A percentile compares a stretch with the other conserved stretches of the same genome.
phyloP scores from a whole-genome alignment of 2,329 filamentous ascomycete species.

The Dichotomopilus funicola region DNA sequence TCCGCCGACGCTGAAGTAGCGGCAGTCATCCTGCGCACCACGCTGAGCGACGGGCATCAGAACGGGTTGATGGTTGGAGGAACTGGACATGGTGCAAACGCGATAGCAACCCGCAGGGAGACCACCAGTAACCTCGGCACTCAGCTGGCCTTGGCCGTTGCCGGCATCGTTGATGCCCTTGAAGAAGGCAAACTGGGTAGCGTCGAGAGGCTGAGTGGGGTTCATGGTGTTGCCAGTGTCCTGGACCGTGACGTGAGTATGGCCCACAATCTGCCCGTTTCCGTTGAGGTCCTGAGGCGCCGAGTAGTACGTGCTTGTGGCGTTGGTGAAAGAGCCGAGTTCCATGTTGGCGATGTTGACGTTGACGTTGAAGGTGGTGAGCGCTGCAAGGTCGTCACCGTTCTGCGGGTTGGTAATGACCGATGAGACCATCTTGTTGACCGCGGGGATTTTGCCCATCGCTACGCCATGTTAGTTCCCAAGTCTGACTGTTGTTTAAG shows the following conservation, averaged over 20 bases:
- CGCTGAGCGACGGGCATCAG: conserved; percentile 62
- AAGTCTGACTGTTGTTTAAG: not conserved
- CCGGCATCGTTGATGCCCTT: conserved; percentile 60
- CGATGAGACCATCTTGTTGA: conserved; percentile 50
- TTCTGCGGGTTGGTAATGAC: conserved; percentile 49
- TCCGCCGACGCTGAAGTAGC: conserved; percentile 48
- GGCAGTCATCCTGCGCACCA: conserved; percentile 60
- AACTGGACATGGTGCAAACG: conserved; percentile 55
- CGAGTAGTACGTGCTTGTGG: conserved; percentile 53
- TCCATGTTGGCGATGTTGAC: conserved; percentile 48
- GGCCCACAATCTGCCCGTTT: conserved; percentile 49
- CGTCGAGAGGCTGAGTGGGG: conserved; percentile 46
- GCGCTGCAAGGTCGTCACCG: conserved; percentile 39
- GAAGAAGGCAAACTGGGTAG: conserved; percentile 54
- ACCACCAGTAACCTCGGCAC: conserved; percentile 49
- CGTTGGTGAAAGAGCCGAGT: conserved; percentile 56
- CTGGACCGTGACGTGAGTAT: conserved; percentile 56
- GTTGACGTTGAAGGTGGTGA: conserved; percentile 44
- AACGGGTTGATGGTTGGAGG: conserved; percentile 62
- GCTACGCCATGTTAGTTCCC: conserved; percentile 30
- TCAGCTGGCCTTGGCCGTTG: conserved; percentile 48
- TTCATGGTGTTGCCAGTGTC: conserved; percentile 45
- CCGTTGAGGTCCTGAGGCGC: conserved; percentile 50
- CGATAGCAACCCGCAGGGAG: conserved; percentile 59
- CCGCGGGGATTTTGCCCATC: conserved; percentile 55